Evolutionary conservation across 192 early-diverging fungal genomes (phyloP).

Genomic region (Allomyces arbusculus): DNA sequence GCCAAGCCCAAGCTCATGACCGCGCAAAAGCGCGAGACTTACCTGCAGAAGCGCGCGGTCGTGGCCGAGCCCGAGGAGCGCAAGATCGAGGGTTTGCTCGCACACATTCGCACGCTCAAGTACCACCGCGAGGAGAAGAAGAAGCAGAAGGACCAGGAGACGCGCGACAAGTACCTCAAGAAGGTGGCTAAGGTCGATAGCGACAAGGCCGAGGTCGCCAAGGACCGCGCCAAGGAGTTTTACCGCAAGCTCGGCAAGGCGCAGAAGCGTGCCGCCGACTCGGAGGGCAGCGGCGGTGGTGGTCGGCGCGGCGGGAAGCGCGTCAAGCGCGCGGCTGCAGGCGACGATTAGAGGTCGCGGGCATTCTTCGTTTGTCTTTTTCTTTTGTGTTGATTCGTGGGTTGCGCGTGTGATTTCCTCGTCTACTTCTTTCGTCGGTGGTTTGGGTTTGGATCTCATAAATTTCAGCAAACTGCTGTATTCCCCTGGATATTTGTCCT

Average conservation of each 20-base stretch:
- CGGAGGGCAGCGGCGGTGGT: not conserved
- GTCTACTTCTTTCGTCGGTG: too few species aligned
- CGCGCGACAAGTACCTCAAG: constrained; percentile 19
- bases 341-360: too few species aligned
- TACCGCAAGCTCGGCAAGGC: constrained; percentile 1
- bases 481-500: too few species aligned
- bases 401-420: too few species aligned
- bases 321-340: too few species aligned
- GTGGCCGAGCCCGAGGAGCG: constrained; percentile 79
- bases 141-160: constrained; percentile 30
- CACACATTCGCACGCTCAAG: constrained; percentile 65
- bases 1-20: constrained; percentile 56
- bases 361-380: too few species aligned
- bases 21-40: constrained; percentile 26
- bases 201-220: constrained; percentile 6
- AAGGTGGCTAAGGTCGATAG: constrained; percentile 18
- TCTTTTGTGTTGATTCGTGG: too few species aligned
- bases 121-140: constrained; percentile 70
- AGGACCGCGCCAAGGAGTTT: constrained; percentile 3
- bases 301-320: too few species aligned
- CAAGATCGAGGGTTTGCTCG: constrained; percentile 62
- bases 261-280: not conserved
- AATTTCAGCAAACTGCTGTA: too few species aligned
- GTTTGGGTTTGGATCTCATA: too few species aligned
- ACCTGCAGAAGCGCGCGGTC: constrained; percentile 52